Percentiles rank a stretch among this genome's conserved stretches.
Evolutionary conservation across 139 green algal genomes (phyloP).

Genomic region (Coccomyxa sp.): DNA sequence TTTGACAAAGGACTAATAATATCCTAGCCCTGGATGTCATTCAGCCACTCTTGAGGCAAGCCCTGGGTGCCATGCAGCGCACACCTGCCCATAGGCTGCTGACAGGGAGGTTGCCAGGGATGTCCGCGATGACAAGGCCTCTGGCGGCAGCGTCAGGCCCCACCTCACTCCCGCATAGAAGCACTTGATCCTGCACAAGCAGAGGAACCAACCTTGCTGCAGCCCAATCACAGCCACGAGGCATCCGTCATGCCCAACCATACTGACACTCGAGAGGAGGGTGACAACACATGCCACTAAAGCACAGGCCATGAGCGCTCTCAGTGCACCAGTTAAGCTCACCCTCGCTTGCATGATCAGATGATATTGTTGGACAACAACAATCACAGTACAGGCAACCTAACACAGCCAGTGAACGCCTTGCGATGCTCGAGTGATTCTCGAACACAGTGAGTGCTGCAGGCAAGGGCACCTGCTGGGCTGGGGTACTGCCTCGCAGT

Average conservation of each 20-base stretch:
- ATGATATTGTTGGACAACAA: no score
- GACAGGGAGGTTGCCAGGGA: conserved; percentile 45
- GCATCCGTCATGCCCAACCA: background rate
- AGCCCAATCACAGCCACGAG: background rate
- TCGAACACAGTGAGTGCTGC: background rate
- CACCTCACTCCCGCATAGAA: conserved; percentile 62
- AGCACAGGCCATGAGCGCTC: background rate
- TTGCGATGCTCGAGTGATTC: background rate
- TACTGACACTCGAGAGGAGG: background rate
- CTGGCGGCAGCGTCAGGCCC: conserved; percentile 39
- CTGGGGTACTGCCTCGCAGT: background rate
- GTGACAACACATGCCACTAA: background rate
- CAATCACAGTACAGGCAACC: no score
- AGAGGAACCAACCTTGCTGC: background rate
- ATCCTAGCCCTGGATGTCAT: background rate
- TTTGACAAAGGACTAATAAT: background rate
- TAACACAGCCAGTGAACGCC: no score
- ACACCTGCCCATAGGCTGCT: background rate
- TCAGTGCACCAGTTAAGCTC: background rate
- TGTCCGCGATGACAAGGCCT: conserved; percentile 29
- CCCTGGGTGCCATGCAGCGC: background rate
- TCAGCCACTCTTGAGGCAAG: background rate
- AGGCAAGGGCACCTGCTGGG: background rate
- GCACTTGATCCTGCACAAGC: conserved; percentile 41
- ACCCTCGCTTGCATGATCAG: background rate